Evolutionary conservation across 2,329 filamentous ascomycete species (phyloP).

Genomic region (Monilinia vaccinii-corymbosi): DNA sequence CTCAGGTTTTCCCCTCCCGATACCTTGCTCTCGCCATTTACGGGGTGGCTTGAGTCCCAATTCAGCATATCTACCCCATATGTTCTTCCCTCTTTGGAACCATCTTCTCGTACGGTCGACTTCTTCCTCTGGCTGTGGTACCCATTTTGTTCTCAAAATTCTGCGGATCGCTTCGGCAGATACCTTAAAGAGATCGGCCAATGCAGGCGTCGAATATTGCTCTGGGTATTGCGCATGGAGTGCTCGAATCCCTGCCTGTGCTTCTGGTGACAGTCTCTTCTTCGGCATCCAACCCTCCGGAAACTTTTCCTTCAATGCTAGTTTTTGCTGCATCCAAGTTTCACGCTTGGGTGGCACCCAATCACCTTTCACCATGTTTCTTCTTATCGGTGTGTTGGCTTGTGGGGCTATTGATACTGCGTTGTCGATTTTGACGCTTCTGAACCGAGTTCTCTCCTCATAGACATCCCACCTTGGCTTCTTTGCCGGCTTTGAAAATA

Average conservation of each 20-base stretch:
- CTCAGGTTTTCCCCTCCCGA: slow-evolving; percentile 26
- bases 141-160: slow-evolving; percentile 75
- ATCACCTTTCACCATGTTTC: slow-evolving; percentile 10
- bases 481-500: background rate
- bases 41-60: slow-evolving; percentile 52
- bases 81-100: slow-evolving; percentile 49
- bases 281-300: slow-evolving; percentile 70
- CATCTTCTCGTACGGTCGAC: slow-evolving; percentile 49
- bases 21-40: slow-evolving; percentile 42
- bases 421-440: slow-evolving; percentile 9
- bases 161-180: slow-evolving; percentile 79
- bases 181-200: slow-evolving; percentile 75
- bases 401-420: slow-evolving; percentile 1
- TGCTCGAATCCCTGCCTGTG: slow-evolving; percentile 78
- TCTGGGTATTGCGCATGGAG: slow-evolving; percentile 70
- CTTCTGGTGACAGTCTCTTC: slow-evolving; percentile 86
- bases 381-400: slow-evolving; percentile 6
- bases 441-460: background rate
- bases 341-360: slow-evolving; percentile 32
- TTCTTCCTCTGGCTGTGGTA: slow-evolving; percentile 48
- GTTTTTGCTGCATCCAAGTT: slow-evolving; percentile 69
- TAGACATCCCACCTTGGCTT: slow-evolving; percentile 1
- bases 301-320: slow-evolving; percentile 68
- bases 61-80: slow-evolving; percentile 52
- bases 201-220: slow-evolving; percentile 62